Evolutionary conservation across 768 basidiomycete species (phyloP).

Genomic region (Epithele typhae): DNA sequence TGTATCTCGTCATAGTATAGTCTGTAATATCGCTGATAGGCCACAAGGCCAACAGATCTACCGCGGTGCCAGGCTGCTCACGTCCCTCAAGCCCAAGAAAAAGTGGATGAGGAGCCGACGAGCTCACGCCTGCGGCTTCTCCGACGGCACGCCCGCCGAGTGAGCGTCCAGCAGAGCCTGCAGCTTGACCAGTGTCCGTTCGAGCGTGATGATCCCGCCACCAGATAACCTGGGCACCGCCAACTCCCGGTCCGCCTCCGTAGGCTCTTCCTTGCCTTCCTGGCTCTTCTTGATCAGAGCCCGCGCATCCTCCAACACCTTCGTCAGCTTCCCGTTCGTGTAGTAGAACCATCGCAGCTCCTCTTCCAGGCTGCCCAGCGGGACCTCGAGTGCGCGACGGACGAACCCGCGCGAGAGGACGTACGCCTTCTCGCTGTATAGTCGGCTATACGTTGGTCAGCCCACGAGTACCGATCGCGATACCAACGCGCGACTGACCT

Average conservation of each 20-base stretch:
- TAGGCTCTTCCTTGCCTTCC: slow-evolving; percentile 28
- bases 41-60: too few relatives aligned
- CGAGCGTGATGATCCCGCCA: slow-evolving; percentile 76
- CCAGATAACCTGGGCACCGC: slow-evolving; percentile 74
- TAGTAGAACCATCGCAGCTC: slow-evolving; percentile 78
- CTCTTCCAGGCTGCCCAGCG: slow-evolving; percentile 61
- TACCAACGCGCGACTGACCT: slow-evolving; percentile 45
- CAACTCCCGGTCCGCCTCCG: slow-evolving; percentile 31
- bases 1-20: too few relatives aligned
- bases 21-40: too few relatives aligned
- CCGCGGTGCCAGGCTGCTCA: too few relatives aligned
- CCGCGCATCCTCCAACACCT: slow-evolving; percentile 61
- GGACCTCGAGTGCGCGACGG: slow-evolving; percentile 81
- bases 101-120: too few relatives aligned
- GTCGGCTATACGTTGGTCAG: slow-evolving; percentile 45
- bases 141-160: neutral
- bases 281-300: slow-evolving; percentile 68
- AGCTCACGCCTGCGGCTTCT: too few relatives aligned
- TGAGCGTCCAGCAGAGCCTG: slow-evolving; percentile 36
- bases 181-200: slow-evolving; percentile 69
- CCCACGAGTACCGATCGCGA: too few relatives aligned
- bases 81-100: too few relatives aligned
- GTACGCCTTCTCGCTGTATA: slow-evolving; percentile 92
- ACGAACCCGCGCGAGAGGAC: slow-evolving; percentile 88
- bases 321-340: slow-evolving; percentile 55